These are phyloP conservation scores for Podaxis pistillaris DNA, from an alignment of 768 basidiomycete genomes.

Conservation along the genomic window DNA sequence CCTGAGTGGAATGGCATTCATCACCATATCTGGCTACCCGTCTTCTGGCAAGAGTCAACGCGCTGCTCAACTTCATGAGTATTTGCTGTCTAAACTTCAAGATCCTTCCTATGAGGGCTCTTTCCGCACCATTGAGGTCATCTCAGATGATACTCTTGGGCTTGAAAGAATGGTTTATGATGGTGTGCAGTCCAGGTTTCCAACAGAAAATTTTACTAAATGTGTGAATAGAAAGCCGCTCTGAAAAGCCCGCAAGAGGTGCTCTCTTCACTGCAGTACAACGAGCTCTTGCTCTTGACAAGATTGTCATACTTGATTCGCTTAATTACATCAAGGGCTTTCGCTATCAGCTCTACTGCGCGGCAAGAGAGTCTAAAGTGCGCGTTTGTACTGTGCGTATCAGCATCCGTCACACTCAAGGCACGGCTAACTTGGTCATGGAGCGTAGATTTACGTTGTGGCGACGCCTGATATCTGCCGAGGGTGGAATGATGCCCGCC, in stretches of 20 bases:
- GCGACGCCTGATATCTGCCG: conserved; percentile 73
- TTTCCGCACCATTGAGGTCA: conserved; percentile 38
- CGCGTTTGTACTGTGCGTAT: conserved; percentile 80
- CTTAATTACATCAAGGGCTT: conserved; percentile 99
- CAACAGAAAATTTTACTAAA: background rate
- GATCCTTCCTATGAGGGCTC: conserved; percentile 55
- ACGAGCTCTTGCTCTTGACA: conserved; percentile 66
- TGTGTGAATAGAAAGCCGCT: conserved; percentile 53
- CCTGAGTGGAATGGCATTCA: conserved; percentile 68
- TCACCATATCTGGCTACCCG: conserved; percentile 89
- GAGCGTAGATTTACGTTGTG: conserved; percentile 66
- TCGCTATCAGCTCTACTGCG: conserved; percentile 97
- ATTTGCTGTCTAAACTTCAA: conserved; percentile 52
- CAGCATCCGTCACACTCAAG: background rate
- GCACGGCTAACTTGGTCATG: conserved; percentile 10
- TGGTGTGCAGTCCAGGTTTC: conserved; percentile 42
- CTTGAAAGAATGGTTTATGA: conserved; percentile 69
- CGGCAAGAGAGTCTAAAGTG: conserved; percentile 83
- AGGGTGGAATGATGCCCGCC: conserved; percentile 66
- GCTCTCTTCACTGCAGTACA: conserved; percentile 82
- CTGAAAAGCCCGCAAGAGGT: conserved; percentile 88
- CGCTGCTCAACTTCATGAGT: conserved; percentile 57
- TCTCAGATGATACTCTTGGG: conserved; percentile 76
- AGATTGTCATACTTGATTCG: conserved; percentile 85
- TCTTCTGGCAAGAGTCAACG: conserved; percentile 83